These are phyloP conservation scores for Yarrowia sp. DNA, from an alignment of 805 yeast genomes.

Conservation along the genomic window DNA sequence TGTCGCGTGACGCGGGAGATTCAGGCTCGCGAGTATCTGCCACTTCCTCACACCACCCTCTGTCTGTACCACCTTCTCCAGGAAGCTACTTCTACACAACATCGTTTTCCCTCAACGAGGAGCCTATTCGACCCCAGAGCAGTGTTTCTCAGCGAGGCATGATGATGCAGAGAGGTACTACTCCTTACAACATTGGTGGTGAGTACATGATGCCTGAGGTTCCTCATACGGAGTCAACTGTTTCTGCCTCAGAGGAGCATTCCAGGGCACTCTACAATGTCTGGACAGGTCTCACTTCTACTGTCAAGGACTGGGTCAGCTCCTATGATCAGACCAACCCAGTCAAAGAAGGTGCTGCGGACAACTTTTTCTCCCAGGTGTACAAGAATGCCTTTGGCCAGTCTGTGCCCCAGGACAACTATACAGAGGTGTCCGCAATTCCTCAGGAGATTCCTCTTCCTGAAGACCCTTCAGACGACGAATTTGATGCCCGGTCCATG, in stretches of 20 bases:
- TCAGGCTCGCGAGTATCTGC: not conserved
- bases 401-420: not conserved
- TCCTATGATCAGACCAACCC: not conserved
- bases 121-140: constrained; percentile 3
- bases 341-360: not conserved
- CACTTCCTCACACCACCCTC: not conserved
- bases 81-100: not conserved
- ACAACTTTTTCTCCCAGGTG: constrained; percentile 14
- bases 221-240: not conserved
- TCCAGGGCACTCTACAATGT: constrained; percentile 15
- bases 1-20: not conserved
- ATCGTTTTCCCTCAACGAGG: constrained; percentile 1
- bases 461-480: constrained; percentile 5
- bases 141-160: constrained; percentile 7
- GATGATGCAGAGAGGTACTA: not conserved
- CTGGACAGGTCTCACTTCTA: constrained; percentile 12
- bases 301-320: constrained; percentile 15
- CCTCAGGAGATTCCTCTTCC: constrained; percentile 10
- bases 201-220: not conserved
- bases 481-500: not conserved
- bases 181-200: not conserved
- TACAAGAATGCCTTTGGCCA: constrained; percentile 12
- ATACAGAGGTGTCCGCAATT: not conserved
- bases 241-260: constrained; percentile 14
- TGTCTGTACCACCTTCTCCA: constrained; percentile 9